Conservation (phyloP, 1,284 basidiomycete species). For the Wallemia hederae region DNA sequence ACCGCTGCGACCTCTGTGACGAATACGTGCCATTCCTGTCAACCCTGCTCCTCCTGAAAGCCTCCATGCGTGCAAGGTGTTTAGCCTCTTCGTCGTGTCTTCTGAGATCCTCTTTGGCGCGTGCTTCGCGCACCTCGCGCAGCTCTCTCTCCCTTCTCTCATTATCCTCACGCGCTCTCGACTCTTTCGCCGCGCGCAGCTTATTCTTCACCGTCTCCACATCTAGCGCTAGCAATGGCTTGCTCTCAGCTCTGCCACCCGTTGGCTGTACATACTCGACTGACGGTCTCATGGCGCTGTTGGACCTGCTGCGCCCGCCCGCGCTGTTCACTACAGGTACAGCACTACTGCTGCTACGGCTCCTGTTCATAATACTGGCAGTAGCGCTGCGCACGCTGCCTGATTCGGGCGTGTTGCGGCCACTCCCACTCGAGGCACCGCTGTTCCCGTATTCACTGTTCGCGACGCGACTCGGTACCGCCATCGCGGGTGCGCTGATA, state of each 20-base stretch:
- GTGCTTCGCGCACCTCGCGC: too few species aligned
- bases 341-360: background rate
- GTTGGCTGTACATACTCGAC: background rate
- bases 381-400: too few species aligned
- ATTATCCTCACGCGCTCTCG: too few species aligned
- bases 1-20: background rate
- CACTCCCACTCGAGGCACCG: background rate
- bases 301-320: background rate
- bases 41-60: background rate
- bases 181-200: background rate
- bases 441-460: too few species aligned
- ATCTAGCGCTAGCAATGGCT: background rate
- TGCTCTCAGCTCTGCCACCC: background rate
- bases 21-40: background rate
- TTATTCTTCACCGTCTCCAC: background rate
- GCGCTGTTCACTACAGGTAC: too few species aligned
- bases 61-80: background rate
- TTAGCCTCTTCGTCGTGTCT: background rate
- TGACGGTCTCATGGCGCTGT: background rate
- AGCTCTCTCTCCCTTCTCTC: too few species aligned
- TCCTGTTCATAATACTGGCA: background rate
- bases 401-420: background rate
- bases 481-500: too few species aligned
- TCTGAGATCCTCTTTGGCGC: background rate
- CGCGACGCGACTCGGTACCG: too few species aligned